Evolutionary conservation across 345 rosid species (phyloP), one percentile per base, ranked within the genome.

Genomic region (Hibiscus trionum): DNA sequence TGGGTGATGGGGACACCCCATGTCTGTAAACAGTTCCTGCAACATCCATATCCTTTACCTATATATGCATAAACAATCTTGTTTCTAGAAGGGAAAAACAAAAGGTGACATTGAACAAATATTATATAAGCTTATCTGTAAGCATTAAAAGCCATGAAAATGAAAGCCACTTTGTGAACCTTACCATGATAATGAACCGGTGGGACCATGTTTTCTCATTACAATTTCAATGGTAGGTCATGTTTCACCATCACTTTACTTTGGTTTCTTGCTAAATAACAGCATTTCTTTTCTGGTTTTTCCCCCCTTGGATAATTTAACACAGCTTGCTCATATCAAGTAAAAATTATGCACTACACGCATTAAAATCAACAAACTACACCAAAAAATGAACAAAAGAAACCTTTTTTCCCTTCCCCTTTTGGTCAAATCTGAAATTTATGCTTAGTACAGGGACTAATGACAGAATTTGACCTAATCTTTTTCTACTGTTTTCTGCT

Each of bases 191-290:
- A 70, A 82, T 77, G 78, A 77, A 72, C 71, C 71, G 29, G 4
- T 35, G 78, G 87, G 84, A 61, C 87, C 85, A 78, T 67, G 26
- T 37, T 68, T 35, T 57, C 64, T 77, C 73, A 78, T 77, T 66
- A 72, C 72, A 71, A 71, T 80, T 79, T 69, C 72, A 83, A 79
- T 76, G 83, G 80, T 80, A 44, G 88, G 86, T 76, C 76, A 74
- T 73, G 73, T 76, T 82, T 79, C 82, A 67, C 79, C 55, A 74
- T 79, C 84, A 77, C 83, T 75, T 70, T 72, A 19, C 65, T 72
- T 70, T 69, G 56, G 61, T 63, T 76, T 55, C 42, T 17, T 11
- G 53, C 64, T 70, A 55, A 47, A 16, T 37, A 35, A 19, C 56
- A 69, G 5, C 44, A 53, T 12, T 50, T 50, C 14, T 15, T 15